Conservation (phyloP, 176 grass and related monocot species). For the Eleusine indica region DNA sequence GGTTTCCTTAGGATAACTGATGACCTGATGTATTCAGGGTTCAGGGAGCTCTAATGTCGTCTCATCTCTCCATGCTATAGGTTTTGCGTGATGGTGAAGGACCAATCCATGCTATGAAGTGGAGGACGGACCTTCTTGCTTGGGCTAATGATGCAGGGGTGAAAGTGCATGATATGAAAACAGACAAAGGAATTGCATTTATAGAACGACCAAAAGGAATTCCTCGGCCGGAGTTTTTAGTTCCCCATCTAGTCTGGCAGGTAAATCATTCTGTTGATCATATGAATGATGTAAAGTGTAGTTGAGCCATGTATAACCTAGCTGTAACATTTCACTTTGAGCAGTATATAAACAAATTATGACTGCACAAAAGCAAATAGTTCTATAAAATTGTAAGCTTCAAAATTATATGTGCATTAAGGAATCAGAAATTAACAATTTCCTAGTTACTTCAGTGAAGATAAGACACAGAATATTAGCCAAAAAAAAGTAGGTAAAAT, state of each 20-base stretch:
- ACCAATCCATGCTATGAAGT: constrained; percentile 95
- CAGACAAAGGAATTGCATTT: constrained; percentile 84
- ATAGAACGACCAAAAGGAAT: constrained; percentile 94
- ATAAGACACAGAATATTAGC: constrained; percentile 12
- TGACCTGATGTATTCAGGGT: constrained; percentile 29
- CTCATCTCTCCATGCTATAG: constrained; percentile 41
- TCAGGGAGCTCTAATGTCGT: constrained; percentile 14
- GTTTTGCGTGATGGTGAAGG: constrained; percentile 94
- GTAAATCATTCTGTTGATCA: constrained; percentile 44
- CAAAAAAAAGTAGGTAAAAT: background rate
- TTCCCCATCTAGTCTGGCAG: constrained; percentile 98
- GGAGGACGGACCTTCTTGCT: constrained; percentile 90
- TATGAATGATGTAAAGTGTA: background rate
- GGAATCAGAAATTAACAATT: background rate
- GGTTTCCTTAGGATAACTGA: constrained; percentile 35
- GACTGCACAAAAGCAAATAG: constrained; percentile 5
- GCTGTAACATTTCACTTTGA: constrained; percentile 19
- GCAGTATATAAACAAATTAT: background rate
- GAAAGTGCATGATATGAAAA: constrained; percentile 96
- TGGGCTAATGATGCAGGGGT: constrained; percentile 94
- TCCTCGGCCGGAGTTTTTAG: constrained; percentile 78
- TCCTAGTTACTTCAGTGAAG: background rate
- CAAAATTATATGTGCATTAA: background rate
- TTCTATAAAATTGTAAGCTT: background rate
- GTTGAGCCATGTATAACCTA: constrained; percentile 1